These are phyloP conservation scores for Verticillium zaregamsianum DNA, from an alignment of 2,329 filamentous ascomycete species.

Conservation along the genomic window DNA sequence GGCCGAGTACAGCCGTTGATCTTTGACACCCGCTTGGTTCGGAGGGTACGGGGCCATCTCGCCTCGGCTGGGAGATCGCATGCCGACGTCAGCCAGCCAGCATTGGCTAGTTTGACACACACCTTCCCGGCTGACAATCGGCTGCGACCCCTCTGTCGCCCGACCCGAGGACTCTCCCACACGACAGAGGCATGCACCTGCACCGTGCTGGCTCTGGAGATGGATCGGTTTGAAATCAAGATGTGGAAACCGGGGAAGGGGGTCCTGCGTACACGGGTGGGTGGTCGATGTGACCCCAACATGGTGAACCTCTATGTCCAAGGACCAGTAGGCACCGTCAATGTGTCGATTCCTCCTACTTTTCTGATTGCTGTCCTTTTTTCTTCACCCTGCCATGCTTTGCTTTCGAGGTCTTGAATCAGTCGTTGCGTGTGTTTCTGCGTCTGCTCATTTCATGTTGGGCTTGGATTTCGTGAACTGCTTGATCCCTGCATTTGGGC, in stretches of 20 bases:
- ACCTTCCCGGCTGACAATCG: neutral
- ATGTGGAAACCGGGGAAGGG: neutral
- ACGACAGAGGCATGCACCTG: neutral
- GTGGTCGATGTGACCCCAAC: too few relatives aligned
- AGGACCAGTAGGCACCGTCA: neutral
- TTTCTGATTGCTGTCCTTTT: neutral
- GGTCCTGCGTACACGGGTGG: too few relatives aligned
- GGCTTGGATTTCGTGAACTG: neutral
- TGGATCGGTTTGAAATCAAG: neutral
- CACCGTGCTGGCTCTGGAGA: neutral
- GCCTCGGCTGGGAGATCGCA: neutral
- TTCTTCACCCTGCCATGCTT: neutral
- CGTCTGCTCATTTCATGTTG: neutral
- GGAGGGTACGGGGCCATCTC: neutral
- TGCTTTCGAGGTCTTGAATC: neutral
- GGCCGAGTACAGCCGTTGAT: neutral
- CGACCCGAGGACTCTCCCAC: neutral
- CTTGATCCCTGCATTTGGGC: neutral
- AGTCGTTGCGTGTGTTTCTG: neutral
- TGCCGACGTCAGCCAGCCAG: neutral
- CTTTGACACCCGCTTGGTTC: neutral
- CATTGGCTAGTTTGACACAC: neutral
- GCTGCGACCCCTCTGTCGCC: neutral
- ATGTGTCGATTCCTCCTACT: neutral
- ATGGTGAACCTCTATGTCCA: neutral